phyloP scores from a whole-genome alignment of 306 rosid species.

The Pterocarpus macrocarpus region DNA sequence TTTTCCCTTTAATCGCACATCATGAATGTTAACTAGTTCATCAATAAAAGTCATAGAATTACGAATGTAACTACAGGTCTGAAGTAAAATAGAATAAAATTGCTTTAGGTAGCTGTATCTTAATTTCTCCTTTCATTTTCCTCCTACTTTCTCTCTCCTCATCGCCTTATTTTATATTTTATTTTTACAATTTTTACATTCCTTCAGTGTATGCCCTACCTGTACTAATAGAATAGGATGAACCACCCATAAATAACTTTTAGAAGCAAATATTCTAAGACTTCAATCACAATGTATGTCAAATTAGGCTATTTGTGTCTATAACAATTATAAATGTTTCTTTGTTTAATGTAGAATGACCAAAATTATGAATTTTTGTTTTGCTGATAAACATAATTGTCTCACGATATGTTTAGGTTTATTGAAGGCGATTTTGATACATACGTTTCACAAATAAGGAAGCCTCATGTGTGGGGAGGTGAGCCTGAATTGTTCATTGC shows the following conservation, averaged over 20 bases:
- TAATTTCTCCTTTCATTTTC: neutral
- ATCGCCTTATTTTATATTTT: neutral
- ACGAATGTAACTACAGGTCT: neutral
- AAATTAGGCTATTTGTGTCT: neutral
- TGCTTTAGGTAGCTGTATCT: neutral
- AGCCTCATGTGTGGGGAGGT: conserved; percentile 95
- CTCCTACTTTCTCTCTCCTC: neutral
- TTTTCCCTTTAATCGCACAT: neutral
- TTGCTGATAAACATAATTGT: conserved; percentile 44
- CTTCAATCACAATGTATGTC: neutral
- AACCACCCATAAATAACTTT: neutral
- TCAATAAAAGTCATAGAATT: neutral
- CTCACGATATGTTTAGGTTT: conserved; percentile 69
- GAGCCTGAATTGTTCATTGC: conserved; percentile 96
- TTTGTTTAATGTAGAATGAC: conserved; percentile 1
- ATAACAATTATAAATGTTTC: neutral
- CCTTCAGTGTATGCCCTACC: neutral
- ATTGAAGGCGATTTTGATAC: conserved; percentile 91
- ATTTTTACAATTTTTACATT: neutral
- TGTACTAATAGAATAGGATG: neutral
- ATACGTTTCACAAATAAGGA: conserved; percentile 80
- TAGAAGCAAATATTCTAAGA: conserved; percentile 21
- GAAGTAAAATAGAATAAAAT: neutral
- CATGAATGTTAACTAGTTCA: neutral
- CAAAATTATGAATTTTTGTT: conserved; percentile 26